A percentile compares a stretch with the other conserved stretches of the same genome.
Conservation (phyloP, 805 yeast species). For the Hagleromyces aurorensis region DNA sequence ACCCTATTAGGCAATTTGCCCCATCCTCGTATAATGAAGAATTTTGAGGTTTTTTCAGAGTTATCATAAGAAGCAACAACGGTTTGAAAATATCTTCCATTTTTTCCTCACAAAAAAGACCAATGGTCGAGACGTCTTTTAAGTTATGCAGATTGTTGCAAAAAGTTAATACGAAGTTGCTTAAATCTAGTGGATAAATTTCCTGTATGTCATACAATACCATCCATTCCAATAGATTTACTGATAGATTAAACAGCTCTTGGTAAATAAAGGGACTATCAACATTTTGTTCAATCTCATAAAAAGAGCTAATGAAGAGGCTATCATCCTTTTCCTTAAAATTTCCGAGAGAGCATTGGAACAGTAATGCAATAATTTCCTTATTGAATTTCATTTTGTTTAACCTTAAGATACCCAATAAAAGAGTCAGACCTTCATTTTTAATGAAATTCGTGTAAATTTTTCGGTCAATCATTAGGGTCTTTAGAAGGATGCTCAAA, state of each 20-base stretch:
- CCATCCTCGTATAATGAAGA: conserved; percentile 24
- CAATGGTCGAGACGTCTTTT: too few relatives aligned
- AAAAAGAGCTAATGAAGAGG: too few relatives aligned
- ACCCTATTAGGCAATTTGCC: conserved; percentile 27
- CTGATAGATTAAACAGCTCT: conserved; percentile 34
- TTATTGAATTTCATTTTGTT: conserved; percentile 24
- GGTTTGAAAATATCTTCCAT: conserved; percentile 13
- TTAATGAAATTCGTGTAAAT: conserved; percentile 43
- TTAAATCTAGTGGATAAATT: conserved; percentile 32
- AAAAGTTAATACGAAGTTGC: conserved; percentile 24
- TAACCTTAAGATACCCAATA: conserved; percentile 39
- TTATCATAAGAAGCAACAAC: conserved; percentile 25
- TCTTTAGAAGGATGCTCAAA: conserved; percentile 41
- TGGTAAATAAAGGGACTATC: too few relatives aligned
- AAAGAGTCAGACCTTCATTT: conserved; percentile 38
- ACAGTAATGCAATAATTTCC: conserved; percentile 43
- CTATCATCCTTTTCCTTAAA: too few relatives aligned
- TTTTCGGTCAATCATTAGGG: conserved; percentile 41
- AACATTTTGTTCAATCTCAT: too few relatives aligned
- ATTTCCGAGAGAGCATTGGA: conserved; percentile 22
- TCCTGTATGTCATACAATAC: conserved; percentile 29
- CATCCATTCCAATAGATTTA: conserved; percentile 34
- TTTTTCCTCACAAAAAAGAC: too few relatives aligned
- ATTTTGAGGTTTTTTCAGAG: conserved; percentile 30
- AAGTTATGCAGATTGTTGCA: conserved; percentile 19